A percentile compares a stretch with the other conserved stretches of the same genome.
Conservation (phyloP, 2,329 filamentous ascomycete genomes). For the Sordariomycetes sp. region DNA sequence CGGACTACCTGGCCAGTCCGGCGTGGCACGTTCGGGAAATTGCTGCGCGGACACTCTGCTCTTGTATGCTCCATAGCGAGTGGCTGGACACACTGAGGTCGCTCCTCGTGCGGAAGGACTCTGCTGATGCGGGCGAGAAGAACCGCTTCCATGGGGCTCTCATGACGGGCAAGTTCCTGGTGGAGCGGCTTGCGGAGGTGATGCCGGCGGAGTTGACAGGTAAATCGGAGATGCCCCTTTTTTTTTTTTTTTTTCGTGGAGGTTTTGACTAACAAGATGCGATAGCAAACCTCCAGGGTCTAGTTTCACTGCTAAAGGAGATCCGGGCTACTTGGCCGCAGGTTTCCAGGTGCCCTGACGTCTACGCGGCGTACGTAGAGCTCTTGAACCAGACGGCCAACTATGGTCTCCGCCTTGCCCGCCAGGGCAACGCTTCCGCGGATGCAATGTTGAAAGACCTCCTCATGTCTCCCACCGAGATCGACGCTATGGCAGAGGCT, state of each 20-base stretch:
- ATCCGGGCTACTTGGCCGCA: not conserved
- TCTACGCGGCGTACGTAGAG: slow-evolving; percentile 31
- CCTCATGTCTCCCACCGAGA: not conserved
- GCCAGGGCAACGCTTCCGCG: not conserved
- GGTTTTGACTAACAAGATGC: not conserved
- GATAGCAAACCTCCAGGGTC: slow-evolving; percentile 16
- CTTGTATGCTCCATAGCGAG: slow-evolving; percentile 38
- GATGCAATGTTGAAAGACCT: not conserved
- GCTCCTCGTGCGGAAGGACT: slow-evolving; percentile 19
- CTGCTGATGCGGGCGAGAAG: slow-evolving; percentile 15
- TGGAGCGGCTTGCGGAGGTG: slow-evolving; percentile 38
- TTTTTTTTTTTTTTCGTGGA: slow-evolving; percentile 11
- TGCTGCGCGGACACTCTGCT: slow-evolving; percentile 59
- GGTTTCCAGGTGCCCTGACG: slow-evolving; percentile 16
- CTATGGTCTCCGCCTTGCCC: slow-evolving; percentile 8
- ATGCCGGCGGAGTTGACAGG: slow-evolving; percentile 26
- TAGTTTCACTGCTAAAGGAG: slow-evolving; percentile 15
- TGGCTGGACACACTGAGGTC: slow-evolving; percentile 29
- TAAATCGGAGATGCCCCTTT: slow-evolving; percentile 12
- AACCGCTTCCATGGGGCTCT: slow-evolving; percentile 48
- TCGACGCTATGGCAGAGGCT: not conserved
- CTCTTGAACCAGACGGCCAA: slow-evolving; percentile 27
- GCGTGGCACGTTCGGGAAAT: slow-evolving; percentile 77
- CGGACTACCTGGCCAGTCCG: slow-evolving; percentile 49
- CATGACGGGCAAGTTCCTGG: slow-evolving; percentile 38